These are phyloP conservation scores for Pseudocercospora fijiensis DNA, from an alignment of 2,329 filamentous ascomycete species.

Conservation along the genomic window DNA sequence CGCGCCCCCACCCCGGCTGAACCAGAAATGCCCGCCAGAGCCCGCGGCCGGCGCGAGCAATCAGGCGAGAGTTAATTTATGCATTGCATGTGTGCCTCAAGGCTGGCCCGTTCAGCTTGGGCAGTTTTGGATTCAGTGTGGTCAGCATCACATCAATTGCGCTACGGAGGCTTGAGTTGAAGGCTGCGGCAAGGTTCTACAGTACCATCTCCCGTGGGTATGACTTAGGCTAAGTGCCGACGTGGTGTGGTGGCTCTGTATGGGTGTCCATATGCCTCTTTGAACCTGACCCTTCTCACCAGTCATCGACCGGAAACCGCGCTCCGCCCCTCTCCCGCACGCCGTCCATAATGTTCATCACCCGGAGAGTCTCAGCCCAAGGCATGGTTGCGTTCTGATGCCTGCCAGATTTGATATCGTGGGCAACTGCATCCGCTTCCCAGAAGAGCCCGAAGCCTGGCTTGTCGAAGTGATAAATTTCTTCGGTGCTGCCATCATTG, in stretches of 20 bases:
- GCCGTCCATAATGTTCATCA: conserved; percentile 52
- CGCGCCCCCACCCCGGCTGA: not conserved
- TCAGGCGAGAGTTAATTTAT: not conserved
- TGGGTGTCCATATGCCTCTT: not conserved
- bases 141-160: not conserved
- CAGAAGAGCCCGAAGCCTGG: conserved; percentile 46
- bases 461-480: conserved; percentile 42
- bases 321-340: conserved; percentile 42
- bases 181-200: not conserved
- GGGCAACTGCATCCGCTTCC: conserved; percentile 49
- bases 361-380: conserved; percentile 48
- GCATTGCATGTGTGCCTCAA: conserved; percentile 2
- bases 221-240: conserved; percentile 1
- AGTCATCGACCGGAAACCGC: conserved; percentile 26
- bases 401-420: conserved; percentile 43
- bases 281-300: not conserved
- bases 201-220: not conserved
- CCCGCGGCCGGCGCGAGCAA: not conserved
- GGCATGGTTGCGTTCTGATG: conserved; percentile 47
- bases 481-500: conserved; percentile 30
- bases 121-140: not conserved
- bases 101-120: not conserved
- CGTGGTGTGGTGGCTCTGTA: not conserved
- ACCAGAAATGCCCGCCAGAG: not conserved
- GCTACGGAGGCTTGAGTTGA: not conserved